These are phyloP conservation scores for Venturia aucupariae DNA, from an alignment of 2,329 filamentous ascomycete species.

Conservation along the genomic window DNA sequence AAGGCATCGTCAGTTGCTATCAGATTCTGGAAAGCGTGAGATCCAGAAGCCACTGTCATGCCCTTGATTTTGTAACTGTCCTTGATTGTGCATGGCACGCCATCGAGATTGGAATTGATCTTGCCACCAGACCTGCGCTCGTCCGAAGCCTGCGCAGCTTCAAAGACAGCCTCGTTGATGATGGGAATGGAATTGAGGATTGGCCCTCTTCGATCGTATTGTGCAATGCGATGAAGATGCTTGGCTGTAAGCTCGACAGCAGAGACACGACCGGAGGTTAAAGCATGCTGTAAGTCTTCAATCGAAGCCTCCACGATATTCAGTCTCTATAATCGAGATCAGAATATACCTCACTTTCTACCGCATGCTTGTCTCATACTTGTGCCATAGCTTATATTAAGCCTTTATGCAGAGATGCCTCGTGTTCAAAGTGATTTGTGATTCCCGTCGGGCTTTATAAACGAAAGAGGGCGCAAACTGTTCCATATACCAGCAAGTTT, in stretches of 20 bases:
- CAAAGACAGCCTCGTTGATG: constrained; percentile 37
- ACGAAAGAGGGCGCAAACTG: neutral
- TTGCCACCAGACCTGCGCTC: constrained; percentile 31
- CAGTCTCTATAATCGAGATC: constrained; percentile 14
- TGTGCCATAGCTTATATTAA: neutral
- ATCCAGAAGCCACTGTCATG: constrained; percentile 46
- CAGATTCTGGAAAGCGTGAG: constrained; percentile 41
- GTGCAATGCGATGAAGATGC: constrained; percentile 40
- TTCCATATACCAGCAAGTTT: neutral
- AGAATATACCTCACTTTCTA: neutral
- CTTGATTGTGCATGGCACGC: constrained; percentile 50
- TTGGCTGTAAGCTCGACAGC: constrained; percentile 38
- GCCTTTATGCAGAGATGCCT: neutral
- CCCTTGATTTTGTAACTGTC: constrained; percentile 47
- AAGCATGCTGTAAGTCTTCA: constrained; percentile 34
- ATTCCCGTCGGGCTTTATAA: neutral
- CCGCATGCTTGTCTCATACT: neutral
- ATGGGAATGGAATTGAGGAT: constrained; percentile 41
- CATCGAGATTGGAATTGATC: constrained; percentile 37
- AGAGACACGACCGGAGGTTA: constrained; percentile 31
- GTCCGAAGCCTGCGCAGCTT: constrained; percentile 41
- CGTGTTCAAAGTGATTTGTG: neutral
- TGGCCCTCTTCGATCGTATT: constrained; percentile 35
- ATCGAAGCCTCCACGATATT: constrained; percentile 41
- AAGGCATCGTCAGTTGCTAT: constrained; percentile 43